These are phyloP conservation scores for Fusarium xyrophilum DNA, from an alignment of 2,329 filamentous ascomycete genomes.

Conservation along the genomic window DNA sequence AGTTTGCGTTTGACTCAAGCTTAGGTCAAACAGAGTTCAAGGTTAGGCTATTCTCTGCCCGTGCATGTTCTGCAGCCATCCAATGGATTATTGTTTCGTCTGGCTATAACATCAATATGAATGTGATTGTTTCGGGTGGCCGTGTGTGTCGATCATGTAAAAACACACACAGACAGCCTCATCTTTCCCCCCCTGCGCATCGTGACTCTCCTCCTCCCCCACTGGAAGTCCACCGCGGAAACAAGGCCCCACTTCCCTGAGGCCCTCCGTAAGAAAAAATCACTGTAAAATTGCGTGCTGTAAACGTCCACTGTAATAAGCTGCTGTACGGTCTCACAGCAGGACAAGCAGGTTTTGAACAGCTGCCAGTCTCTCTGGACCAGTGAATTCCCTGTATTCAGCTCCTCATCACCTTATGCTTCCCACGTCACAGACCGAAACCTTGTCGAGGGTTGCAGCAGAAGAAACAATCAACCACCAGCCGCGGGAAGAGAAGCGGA, in stretches of 20 bases:
- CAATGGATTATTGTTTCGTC: constrained; percentile 15
- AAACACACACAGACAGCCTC: constrained; percentile 1
- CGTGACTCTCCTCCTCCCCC: constrained; percentile 13
- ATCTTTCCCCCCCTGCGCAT: constrained; percentile 19
- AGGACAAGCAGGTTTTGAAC: constrained; percentile 16
- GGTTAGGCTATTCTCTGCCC: background rate
- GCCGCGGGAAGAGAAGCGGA: constrained; percentile 17
- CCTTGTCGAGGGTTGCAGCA: constrained; percentile 14
- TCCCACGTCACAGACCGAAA: constrained; percentile 22
- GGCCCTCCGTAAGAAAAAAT: constrained; percentile 1
- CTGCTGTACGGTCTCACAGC: constrained; percentile 12
- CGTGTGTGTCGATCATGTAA: constrained; percentile 20
- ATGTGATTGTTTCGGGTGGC: constrained; percentile 12
- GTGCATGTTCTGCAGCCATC: background rate
- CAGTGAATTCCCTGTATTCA: constrained; percentile 9
- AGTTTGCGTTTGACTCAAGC: constrained; percentile 3
- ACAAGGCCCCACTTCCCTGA: constrained; percentile 20
- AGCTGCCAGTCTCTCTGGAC: constrained; percentile 6
- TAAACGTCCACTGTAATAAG: constrained; percentile 23
- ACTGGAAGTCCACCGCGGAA: constrained; percentile 1
- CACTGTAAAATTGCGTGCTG: background rate
- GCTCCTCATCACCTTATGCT: constrained; percentile 17
- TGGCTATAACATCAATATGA: background rate
- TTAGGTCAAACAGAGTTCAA: background rate
- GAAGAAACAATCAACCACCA: constrained; percentile 12